Evolutionary conservation across 1,284 basidiomycete species (phyloP).

Genomic region (Fomitiporia mediterranea): DNA sequence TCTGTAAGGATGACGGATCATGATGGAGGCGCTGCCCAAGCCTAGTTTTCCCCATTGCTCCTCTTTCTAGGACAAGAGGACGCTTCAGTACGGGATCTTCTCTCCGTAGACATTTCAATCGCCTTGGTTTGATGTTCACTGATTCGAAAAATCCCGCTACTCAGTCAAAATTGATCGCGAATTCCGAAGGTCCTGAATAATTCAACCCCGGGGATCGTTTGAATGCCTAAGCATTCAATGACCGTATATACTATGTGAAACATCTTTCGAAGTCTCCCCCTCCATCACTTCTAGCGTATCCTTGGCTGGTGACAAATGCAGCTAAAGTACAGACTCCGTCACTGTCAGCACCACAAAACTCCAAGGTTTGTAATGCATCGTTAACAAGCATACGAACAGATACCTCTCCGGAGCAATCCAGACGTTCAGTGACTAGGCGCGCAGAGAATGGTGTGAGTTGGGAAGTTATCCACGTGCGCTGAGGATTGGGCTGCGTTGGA

Average conservation of each 20-base stretch:
- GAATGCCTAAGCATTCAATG: too few species aligned
- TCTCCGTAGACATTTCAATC: background rate
- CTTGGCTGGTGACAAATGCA: conserved; percentile 67
- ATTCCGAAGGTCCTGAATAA: too few species aligned
- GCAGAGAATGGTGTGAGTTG: conserved; percentile 59
- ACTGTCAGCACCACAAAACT: conserved; percentile 50
- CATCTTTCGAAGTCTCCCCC: conserved; percentile 65
- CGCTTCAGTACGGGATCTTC: background rate
- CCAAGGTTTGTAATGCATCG: conserved; percentile 59
- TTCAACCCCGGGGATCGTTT: too few species aligned
- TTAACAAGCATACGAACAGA: conserved; percentile 64
- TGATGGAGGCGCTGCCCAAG: too few species aligned
- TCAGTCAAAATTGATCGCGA: too few species aligned
- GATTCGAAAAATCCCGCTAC: background rate
- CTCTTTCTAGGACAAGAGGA: too few species aligned
- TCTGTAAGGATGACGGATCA: background rate
- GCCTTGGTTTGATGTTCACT: background rate
- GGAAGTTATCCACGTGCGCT: conserved; percentile 51
- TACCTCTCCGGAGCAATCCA: conserved; percentile 40
- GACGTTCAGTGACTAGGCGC: conserved; percentile 58
- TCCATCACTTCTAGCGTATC: conserved; percentile 59
- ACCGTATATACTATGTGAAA: conserved; percentile 20
- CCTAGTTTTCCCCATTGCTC: too few species aligned
- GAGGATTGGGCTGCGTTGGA: conserved; percentile 36
- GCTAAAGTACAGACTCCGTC: conserved; percentile 61